Evolutionary conservation across 1,284 basidiomycete genomes (phyloP), one percentile per base, ranked within the genome.

Genomic region (Meira nashicola): DNA sequence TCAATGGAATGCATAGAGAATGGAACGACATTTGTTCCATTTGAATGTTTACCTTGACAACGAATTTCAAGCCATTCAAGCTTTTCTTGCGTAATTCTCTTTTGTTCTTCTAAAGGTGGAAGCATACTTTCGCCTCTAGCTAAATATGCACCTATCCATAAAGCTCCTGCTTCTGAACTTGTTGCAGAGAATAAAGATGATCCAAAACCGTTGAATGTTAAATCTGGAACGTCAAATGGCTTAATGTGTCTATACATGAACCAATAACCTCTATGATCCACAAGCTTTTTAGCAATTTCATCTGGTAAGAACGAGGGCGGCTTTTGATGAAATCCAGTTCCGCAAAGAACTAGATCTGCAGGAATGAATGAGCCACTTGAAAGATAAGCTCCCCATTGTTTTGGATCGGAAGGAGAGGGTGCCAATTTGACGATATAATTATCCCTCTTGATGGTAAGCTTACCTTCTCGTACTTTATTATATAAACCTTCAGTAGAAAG

Each of bases 151-250:
- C 61, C 62, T 41, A 66, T 70, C 71, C 71, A 73, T 10, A 73
- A 54, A 0, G 71, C 64, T 4, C 64, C 70, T 1, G 66, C 70
- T 62, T 73, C 71, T 6, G 66, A 70, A 0, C 59, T 64, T 14
- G 71, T 73, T 0, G 70, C 66, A 53, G 67, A 72, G 57, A 72
- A 73, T 49, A 73, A 62, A 6, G 63, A 62, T 2, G 65, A 68
- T 52, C 68, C 70, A 54, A 68, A 73, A 2, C 67, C 71, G 55
- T 72, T 73, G 54, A 73, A 73, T 2, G 70, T 72, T 7, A 73
- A 55, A 39, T 68, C 64, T 47, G 59, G 54, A 3, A 66, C 66
- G 40, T 58, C 59, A 23, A 60, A 52, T 50, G 71, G 71, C 3
- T 67, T 50, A 33, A 73, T 70, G 40, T 70, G 61, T 37, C 64